Evolutionary conservation across 2,329 filamentous ascomycete species (phyloP), one percentile per base, ranked within the genome.

Genomic region (Colletotrichum eleusines): DNA sequence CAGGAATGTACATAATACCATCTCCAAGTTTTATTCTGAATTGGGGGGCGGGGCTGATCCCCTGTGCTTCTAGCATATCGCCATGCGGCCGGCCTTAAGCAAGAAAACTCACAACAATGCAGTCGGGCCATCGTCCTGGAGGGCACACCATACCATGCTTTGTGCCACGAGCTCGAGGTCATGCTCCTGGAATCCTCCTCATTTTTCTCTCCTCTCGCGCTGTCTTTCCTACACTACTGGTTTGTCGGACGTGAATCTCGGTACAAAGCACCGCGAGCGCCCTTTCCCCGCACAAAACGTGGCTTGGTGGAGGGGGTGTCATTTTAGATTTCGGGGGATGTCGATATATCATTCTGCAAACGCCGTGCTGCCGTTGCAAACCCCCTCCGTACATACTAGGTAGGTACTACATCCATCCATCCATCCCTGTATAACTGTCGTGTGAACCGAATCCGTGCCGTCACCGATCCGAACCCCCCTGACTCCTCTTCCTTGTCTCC

Each of bases 331-430:
- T 69, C 66, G 66, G 66, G 54, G 66, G 66, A 66, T 53, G 66
- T 69, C 66, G 54, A 28, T 69, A 54, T 69, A 69, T 65, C 61
- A 28, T 12, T 2, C n/a, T 60, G 46, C 66, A 69, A 69, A 69
- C 61, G 66, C 66, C 66, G 59, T 38, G 8, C 26, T 18, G 46
- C 26, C 26, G 23, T 46, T 48, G 1, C 20, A 16, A 48, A 9
- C 28, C 18, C 55, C 35, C 38, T 16, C 14, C 40, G 1, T 51
- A n/a, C n/a, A n/a, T n/a, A n/a, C n/a, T n/a, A n/a, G n/a, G n/a
- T n/a, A n/a, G n/a, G n/a, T n/a, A n/a, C n/a, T n/a, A n/a, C 6
- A 7, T 44, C 51, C 55, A n/a, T 58, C 23, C 42, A 1, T 44
- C 42, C 42, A 4, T 46, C 26, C 46, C 11, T 26, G 12, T 2